These are phyloP conservation scores for Platanus orientalis DNA, from an alignment of 164 flowering plant species.

Conservation along the genomic window DNA sequence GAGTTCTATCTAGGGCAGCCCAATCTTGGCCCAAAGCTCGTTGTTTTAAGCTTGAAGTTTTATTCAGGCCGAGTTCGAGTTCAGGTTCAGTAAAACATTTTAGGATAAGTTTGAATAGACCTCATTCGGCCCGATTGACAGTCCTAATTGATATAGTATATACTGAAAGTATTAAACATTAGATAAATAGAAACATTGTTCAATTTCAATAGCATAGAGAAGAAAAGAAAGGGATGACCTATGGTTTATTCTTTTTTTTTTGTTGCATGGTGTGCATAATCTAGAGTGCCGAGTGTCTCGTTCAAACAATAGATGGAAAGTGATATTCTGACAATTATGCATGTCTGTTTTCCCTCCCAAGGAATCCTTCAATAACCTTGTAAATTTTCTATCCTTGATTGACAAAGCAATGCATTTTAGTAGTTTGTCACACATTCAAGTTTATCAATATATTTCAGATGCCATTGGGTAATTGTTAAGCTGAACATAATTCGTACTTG, in stretches of 20 bases:
- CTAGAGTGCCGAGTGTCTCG: conserved; percentile 92
- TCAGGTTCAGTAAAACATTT: too few relatives aligned
- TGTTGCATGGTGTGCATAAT: conserved; percentile 98
- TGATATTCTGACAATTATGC: conserved; percentile 79
- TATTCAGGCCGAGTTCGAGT: too few relatives aligned
- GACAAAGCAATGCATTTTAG: neutral
- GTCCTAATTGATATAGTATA: too few relatives aligned
- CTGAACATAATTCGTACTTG: conserved; percentile 34
- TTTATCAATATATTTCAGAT: neutral
- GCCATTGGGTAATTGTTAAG: conserved; percentile 4
- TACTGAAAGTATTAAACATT: conserved; percentile 3
- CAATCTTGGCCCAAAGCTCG: too few relatives aligned
- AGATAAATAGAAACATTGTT: neutral
- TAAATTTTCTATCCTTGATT: conserved; percentile 78
- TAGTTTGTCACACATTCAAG: conserved; percentile 2
- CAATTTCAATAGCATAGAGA: neutral
- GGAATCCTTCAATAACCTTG: conserved; percentile 76
- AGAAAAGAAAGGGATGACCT: conserved; percentile 37
- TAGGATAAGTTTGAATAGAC: too few relatives aligned
- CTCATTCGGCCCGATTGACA: too few relatives aligned
- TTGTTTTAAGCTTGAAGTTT: too few relatives aligned
- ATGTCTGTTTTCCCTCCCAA: conserved; percentile 88
- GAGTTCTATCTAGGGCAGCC: too few relatives aligned
- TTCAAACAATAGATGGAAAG: conserved; percentile 74
- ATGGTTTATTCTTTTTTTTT: conserved; percentile 91